Evolutionary conservation across 306 rosid species (phyloP).

Genomic region (Vicia villosa): DNA sequence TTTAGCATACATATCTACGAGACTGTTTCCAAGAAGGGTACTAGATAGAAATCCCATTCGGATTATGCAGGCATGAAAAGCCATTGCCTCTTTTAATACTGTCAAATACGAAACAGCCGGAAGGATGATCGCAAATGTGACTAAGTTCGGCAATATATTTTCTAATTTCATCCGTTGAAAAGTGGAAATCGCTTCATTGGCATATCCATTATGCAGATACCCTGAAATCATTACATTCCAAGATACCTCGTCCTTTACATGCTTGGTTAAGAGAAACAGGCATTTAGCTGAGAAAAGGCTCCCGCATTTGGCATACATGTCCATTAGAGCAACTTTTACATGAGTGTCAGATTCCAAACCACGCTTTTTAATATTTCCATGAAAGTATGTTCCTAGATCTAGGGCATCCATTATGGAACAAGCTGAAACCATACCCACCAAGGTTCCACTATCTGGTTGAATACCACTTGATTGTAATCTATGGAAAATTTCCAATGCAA

Average conservation of each 20-base stretch:
- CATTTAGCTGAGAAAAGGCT: slow-evolving; percentile 52
- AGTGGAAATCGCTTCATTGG: slow-evolving; percentile 52
- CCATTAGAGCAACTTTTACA: slow-evolving; percentile 57
- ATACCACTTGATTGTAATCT: slow-evolving; percentile 47
- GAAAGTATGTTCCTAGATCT: slow-evolving; percentile 51
- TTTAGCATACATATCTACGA: slow-evolving; percentile 70
- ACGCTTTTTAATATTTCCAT: slow-evolving; percentile 51
- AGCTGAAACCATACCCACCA: slow-evolving; percentile 55
- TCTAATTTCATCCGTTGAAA: slow-evolving; percentile 55
- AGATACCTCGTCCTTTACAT: slow-evolving; percentile 45
- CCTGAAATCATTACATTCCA: slow-evolving; percentile 78
- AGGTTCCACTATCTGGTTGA: slow-evolving; percentile 62
- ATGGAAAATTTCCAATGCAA: slow-evolving; percentile 48
- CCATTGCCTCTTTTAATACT: slow-evolving; percentile 57
- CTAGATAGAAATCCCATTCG: slow-evolving; percentile 60
- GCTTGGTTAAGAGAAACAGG: slow-evolving; percentile 47
- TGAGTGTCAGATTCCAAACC: slow-evolving; percentile 57
- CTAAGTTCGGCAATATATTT: slow-evolving; percentile 53
- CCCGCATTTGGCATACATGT: slow-evolving; percentile 70
- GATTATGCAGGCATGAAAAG: slow-evolving; percentile 62
- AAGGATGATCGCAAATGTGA: slow-evolving; percentile 59
- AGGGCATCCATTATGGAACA: slow-evolving; percentile 44
- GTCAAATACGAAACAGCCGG: slow-evolving; percentile 62
- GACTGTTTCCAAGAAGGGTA: slow-evolving; percentile 55
- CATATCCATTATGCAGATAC: slow-evolving; percentile 47